A percentile compares a stretch with the other conserved stretches of the same genome.
phyloP scores from a whole-genome alignment of 169 alveolate genomes.

The Plasmodium cynomolgi region DNA sequence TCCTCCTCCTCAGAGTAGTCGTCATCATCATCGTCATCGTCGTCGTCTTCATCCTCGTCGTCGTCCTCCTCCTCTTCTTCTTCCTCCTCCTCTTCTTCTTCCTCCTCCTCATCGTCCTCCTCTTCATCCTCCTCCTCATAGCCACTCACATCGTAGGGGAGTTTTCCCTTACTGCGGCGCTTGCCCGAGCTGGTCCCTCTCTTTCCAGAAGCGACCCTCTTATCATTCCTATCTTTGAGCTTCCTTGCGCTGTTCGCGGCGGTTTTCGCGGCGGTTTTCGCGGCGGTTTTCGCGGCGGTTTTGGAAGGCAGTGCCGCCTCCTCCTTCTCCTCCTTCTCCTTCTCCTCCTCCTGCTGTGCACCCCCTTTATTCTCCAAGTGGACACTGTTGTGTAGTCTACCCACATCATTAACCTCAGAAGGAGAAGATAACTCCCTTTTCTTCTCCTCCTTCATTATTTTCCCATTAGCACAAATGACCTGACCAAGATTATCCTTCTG shows the following conservation, averaged over 20 bases:
- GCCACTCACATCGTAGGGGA: not conserved
- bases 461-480: constrained; percentile 6
- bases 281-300: not conserved
- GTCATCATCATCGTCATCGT: not conserved
- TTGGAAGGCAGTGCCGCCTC: not conserved
- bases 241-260: not conserved
- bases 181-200: not conserved
- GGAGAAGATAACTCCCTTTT: constrained; percentile 15
- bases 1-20: constrained; percentile 38
- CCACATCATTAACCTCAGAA: not conserved
- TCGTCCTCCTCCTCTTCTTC: constrained; percentile 14
- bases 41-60: constrained; percentile 12
- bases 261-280: not conserved
- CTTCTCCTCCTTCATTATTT: constrained; percentile 34
- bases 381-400: not conserved
- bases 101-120: not conserved
- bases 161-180: not conserved
- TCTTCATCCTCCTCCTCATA: not conserved
- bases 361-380: not conserved
- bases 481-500: constrained; percentile 25
- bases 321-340: no score
- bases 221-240: not conserved
- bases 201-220: not conserved
- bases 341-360: not conserved
- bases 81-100: not conserved